Conservation (phyloP, 1,139 yeast genomes). For the Saccharomyces hybrid region DNA sequence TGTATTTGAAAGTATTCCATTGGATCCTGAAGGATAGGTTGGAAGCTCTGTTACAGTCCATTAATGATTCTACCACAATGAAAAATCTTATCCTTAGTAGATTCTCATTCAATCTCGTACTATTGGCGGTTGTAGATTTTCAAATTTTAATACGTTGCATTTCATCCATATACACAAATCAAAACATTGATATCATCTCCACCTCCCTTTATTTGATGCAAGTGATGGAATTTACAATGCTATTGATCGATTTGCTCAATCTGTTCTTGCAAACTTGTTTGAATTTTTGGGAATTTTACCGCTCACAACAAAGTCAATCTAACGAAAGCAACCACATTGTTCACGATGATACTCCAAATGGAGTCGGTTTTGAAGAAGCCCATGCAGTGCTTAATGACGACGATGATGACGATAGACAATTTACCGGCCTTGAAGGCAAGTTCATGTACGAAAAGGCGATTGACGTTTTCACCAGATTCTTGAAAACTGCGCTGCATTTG, state of each 20-base stretch:
- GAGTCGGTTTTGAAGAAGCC: slow-evolving; percentile 11
- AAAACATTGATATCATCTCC: slow-evolving; percentile 1
- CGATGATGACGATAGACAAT: slow-evolving; percentile 26
- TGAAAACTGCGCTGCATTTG: slow-evolving; percentile 44
- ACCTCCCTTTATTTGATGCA: slow-evolving; percentile 35
- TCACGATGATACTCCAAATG: neutral
- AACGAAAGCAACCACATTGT: neutral
- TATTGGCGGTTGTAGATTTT: slow-evolving; percentile 45
- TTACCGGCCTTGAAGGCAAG: slow-evolving; percentile 60
- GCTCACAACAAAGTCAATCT: slow-evolving; percentile 9
- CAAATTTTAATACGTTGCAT: slow-evolving; percentile 49
- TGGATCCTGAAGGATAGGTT: slow-evolving; percentile 62
- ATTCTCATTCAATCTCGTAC: slow-evolving; percentile 35
- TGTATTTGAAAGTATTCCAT: slow-evolving; percentile 64
- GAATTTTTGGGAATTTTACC: slow-evolving; percentile 49
- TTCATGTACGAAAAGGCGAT: slow-evolving; percentile 51
- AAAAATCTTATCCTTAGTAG: slow-evolving; percentile 33
- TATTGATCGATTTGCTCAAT: slow-evolving; percentile 47
- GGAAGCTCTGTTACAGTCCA: slow-evolving; percentile 42
- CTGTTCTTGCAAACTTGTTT: slow-evolving; percentile 35
- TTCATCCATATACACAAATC: slow-evolving; percentile 8
- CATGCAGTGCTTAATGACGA: slow-evolving; percentile 3
- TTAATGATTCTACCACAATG: slow-evolving; percentile 33
- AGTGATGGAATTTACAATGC: slow-evolving; percentile 70
- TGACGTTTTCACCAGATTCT: slow-evolving; percentile 43